These are phyloP conservation scores for Penicillium odoratum DNA, from an alignment of 495 filamentous ascomycete species.

Conservation along the genomic window DNA sequence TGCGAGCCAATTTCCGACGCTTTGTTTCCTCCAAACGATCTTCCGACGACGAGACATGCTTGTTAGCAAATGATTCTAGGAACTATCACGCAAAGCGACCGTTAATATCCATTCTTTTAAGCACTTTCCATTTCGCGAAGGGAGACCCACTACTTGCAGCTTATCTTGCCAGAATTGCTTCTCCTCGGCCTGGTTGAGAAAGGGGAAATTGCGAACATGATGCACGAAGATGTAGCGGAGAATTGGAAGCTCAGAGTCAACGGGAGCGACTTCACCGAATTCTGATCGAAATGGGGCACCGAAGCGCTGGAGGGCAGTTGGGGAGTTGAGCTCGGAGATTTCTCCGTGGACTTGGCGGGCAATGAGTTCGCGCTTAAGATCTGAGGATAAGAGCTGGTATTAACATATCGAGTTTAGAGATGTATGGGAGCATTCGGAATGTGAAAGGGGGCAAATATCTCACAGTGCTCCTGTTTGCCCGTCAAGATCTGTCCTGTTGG, in stretches of 20 bases:
- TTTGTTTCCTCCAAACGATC: slow-evolving; percentile 96
- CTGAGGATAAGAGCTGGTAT: slow-evolving; percentile 43
- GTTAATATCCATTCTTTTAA: slow-evolving; percentile 1
- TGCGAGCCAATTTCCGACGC: slow-evolving; percentile 83
- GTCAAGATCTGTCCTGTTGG: slow-evolving; percentile 63
- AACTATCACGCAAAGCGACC: slow-evolving; percentile 56
- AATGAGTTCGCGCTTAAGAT: slow-evolving; percentile 94
- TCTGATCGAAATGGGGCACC: slow-evolving; percentile 93
- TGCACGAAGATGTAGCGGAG: slow-evolving; percentile 97
- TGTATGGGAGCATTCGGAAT: neutral
- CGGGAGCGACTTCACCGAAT: slow-evolving; percentile 85
- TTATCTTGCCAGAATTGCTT: slow-evolving; percentile 99
- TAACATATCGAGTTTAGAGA: neutral
- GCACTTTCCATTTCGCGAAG: neutral
- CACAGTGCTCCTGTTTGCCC: slow-evolving; percentile 98
- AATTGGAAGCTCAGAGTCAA: slow-evolving; percentile 92
- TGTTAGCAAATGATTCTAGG: slow-evolving; percentile 95
- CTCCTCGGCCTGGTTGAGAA: slow-evolving; percentile 91
- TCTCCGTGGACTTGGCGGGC: slow-evolving; percentile 85
- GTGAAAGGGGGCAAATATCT: slow-evolving; percentile 19
- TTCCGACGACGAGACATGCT: slow-evolving; percentile 94
- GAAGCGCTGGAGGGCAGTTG: slow-evolving; percentile 91
- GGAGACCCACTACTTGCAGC: slow-evolving; percentile 77
- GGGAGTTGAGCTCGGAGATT: slow-evolving; percentile 87
- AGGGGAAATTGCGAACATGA: slow-evolving; percentile 96